Evolutionary conservation across 2,329 filamentous ascomycete species (phyloP), one percentile per base, ranked within the genome.

Genomic region (Didymella sp.): DNA sequence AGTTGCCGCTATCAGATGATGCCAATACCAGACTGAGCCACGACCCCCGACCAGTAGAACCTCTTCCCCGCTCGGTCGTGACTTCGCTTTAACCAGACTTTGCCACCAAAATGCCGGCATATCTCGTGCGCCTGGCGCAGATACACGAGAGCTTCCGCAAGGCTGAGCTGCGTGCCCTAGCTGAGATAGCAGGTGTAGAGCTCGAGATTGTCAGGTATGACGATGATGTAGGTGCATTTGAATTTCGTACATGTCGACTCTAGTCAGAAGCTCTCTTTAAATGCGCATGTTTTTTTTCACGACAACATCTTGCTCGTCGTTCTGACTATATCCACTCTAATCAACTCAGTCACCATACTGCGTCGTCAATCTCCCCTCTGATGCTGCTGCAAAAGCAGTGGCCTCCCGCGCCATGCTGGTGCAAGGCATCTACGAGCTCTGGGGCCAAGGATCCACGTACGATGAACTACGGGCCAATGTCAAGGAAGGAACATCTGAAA

Each of bases 121-220:
- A 91, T 72, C 84, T 99, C 58, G 87, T 99, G 62, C 90, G 94
- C 68, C 92, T 98, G 73, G 89, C 89, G 41, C 95, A 98, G 77
- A 82, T 85, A 56, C 93, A 98, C 75, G 92, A 97, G 79, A 89
- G 86, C n/a, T 99, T 99, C 74, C 89, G 94, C 35, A 82, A 87
- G 53, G 86, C 93, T 3, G 95, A 99, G 76, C 84, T 96, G 13
- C 81, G 94, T 70, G 88, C 95, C 22, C 81, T 99, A 19, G 92
- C 92, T 4, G 79, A 86, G 9, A 74, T 94, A 5, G 84, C 87
- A 53, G 82, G 82, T 9, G 80, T 95, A 31, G 77, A 88, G 22
- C 73, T 97, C 49, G 83, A 90, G 64, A 83, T 97, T 58, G 67
- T 94, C n/a, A 84, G 82, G 7, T 97, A 98, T 75, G 84, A 84